These are phyloP conservation scores for Ophiostoma triangulosporum DNA, from an alignment of 2,329 filamentous ascomycete species.

Conservation along the genomic window DNA sequence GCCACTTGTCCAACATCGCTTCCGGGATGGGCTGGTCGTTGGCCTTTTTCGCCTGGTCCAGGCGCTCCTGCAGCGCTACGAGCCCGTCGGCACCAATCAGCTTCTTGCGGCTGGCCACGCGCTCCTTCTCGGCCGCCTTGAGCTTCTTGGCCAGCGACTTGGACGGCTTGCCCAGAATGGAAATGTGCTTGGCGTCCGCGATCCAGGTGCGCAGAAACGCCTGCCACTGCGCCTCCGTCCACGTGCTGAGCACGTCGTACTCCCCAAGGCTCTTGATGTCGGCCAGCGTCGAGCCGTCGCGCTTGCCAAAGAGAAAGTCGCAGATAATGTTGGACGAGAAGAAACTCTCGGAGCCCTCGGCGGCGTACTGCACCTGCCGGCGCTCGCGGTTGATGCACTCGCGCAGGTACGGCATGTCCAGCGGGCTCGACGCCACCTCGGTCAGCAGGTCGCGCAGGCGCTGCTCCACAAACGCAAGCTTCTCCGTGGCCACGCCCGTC, in stretches of 20 bases:
- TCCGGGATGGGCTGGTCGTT: conserved; percentile 81
- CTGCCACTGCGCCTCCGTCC: conserved; percentile 77
- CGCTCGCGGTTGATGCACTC: conserved; percentile 76
- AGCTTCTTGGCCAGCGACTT: conserved; percentile 63
- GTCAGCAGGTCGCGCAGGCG: conserved; percentile 72
- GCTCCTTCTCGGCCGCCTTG: conserved; percentile 66
- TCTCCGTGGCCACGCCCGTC: conserved; percentile 75
- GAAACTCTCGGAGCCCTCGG: conserved; percentile 67
- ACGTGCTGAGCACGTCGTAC: conserved; percentile 58
- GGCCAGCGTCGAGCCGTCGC: conserved; percentile 64
- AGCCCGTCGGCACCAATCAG: conserved; percentile 73
- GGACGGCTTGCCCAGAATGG: conserved; percentile 79
- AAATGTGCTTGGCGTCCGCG: conserved; percentile 71
- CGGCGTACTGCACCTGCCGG: conserved; percentile 68
- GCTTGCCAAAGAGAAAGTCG: conserved; percentile 79
- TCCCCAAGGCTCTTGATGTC: conserved; percentile 43
- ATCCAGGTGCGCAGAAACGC: conserved; percentile 74
- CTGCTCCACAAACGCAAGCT: conserved; percentile 71
- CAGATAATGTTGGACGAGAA: conserved; percentile 79
- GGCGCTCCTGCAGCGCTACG: conserved; percentile 55
- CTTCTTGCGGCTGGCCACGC: conserved; percentile 66
- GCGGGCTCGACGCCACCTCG: conserved; percentile 62
- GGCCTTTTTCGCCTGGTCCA: conserved; percentile 73
- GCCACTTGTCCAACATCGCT: conserved; percentile 66
- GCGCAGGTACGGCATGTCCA: conserved; percentile 82